Evolutionary conservation across 23 red algal species (phyloP), one percentile per base, ranked within the genome.

Genomic region (Gracilaria domingensis): DNA sequence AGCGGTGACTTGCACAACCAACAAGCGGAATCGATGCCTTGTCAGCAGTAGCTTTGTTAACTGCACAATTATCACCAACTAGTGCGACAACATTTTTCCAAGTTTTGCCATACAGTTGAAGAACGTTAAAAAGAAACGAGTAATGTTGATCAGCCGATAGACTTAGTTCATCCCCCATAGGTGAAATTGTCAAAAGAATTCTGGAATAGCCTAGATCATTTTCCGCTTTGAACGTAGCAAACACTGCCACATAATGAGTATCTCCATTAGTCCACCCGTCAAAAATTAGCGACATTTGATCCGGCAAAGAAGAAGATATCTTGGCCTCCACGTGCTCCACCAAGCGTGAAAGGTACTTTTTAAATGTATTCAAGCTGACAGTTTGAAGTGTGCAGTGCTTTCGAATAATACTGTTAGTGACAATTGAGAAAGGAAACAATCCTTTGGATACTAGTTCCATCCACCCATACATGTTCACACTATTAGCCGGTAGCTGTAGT

Each of bases 1-100:
- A 81, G 21, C 49, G 53, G 77, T 81, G 40, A 9, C 45, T 56
- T 5, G 77, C 77, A 39, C 77, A 81, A 20, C 77, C 77, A 5
- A 58, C 51, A 21, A 81, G 53, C 6, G 42, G 42, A 30, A 81
- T 51, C 4, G 20, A 51, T 51, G 34, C 53, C 40, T 18, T 50
- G 21, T 40, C 6, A 8, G 77, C 5, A 81, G 13, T 81, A 51
- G 37, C 34, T 50, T 51, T 81, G 37, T 81, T 81, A 6, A 81
- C 77, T 54, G 77, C 44, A 58, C 77, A 81, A 39, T 53, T 81
- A 54, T 81, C 77, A 0, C 77, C 77, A 11, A 81, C 8, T 8
- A 54, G 6, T 25, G 36, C 36, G 6, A 58, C 32, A 25, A 81
- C 40, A 24, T 81, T 81, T 18, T 20, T 34, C 17, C 44, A 58